Evolutionary conservation across 148 eudicot genomes (phyloP).

Genomic region (Suaeda aralocaspica): DNA sequence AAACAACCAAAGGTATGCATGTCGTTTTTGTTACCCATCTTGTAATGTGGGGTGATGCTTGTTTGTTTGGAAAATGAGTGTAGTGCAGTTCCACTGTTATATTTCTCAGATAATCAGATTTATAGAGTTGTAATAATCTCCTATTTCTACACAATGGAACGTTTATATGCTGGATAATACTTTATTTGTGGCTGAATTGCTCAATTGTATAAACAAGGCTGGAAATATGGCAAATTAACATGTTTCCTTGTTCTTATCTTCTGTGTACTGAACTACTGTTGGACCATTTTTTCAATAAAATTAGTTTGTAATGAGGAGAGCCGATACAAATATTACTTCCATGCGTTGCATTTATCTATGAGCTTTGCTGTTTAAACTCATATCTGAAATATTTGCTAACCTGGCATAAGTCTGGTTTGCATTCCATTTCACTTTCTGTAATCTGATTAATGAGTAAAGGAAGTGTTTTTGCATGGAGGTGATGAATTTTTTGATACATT

Average conservation of each 20-base stretch:
- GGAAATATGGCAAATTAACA: too few species aligned
- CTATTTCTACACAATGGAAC: too few species aligned
- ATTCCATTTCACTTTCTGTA: too few species aligned
- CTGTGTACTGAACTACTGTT: neutral
- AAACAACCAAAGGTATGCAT: slow-evolving; percentile 54
- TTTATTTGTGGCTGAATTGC: too few species aligned
- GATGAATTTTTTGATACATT: neutral
- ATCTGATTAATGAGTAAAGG: too few species aligned
- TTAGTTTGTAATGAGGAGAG: neutral
- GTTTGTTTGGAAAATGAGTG: too few species aligned
- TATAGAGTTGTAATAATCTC: too few species aligned
- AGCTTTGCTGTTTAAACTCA: neutral
- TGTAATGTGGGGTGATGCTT: slow-evolving; percentile 2
- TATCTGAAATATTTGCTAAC: neutral
- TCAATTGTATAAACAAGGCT: too few species aligned
- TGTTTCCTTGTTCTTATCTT: neutral
- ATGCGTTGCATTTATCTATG: neutral
- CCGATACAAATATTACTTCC: neutral
- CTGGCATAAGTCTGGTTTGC: too few species aligned
- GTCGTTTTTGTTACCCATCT: neutral
- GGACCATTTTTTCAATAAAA: neutral
- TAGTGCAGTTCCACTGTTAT: neutral
- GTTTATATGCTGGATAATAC: too few species aligned
- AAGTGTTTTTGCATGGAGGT: neutral
- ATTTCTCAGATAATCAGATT: too few species aligned